Base-by-base conservation (phyloP, 2,329 filamentous ascomycete genomes). In the Fusarium illudens region DNA sequence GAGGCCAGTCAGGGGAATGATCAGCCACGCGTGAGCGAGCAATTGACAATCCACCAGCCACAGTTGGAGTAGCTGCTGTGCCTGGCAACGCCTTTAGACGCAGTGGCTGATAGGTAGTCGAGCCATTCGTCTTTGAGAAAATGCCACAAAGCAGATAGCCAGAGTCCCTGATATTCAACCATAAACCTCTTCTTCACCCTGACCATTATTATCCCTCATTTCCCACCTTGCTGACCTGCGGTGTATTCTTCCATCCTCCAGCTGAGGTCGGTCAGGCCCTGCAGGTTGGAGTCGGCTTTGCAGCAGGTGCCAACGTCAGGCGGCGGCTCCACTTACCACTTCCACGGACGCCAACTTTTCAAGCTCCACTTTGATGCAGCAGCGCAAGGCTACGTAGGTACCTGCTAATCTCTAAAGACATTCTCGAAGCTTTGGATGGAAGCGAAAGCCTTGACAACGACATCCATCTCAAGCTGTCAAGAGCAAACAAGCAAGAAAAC, bases 281-380 rank as follows among this genome's bases (percentile, higher is more conserved):
- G 30, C 37, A 57, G 64, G 49, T 54, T 65, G 56, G 49, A 65
- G 55, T 50, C 46, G 56, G 57, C 33, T 57, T 53, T 65, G 46
- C 44, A 50, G 36, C 46, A 48, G 54, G 39, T 50, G 52, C 39
- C 50, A 61, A 61, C 46, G 37, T 59, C 48, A 48, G 42, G 22
- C 44, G 37, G 32, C 27, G 33, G 51, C 62, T 49, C 62, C 62
- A 52, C 62, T 46, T 59, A 49, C 30, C 48, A 59, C 34, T 46
- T 50, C 29, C 57, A 52, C 53, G 8, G 52, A 25, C 57, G 36
- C 50, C 51, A 60, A 52, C 29, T 27, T 48, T 25, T 19, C 19
- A 46, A 2, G 32, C 55, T 20, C 55, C 55, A 51, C 55, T 58
- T 15, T n/a, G 19, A 15, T 53, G 58, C 44, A 61, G 61, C 29